Evolutionary conservation across 495 filamentous ascomycete genomes (phyloP), one percentile per base, ranked within the genome.

Genomic region (Penicillium paradoxum): DNA sequence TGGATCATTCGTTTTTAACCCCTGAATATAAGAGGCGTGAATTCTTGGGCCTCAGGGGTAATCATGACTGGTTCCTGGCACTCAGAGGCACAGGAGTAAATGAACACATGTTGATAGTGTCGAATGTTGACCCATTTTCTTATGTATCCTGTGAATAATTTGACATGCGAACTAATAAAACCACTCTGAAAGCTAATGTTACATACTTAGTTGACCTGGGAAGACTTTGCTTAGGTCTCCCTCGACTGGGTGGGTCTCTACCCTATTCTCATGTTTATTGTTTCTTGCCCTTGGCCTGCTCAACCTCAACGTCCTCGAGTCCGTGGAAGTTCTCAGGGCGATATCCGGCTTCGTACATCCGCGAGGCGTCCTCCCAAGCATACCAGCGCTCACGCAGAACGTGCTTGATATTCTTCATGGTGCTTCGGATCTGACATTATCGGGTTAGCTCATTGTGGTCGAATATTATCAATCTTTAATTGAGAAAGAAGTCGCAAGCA

Each of bases 311-410:
- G 32, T 60, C 39, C 22, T 46, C 54, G 14, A 45, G 46, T 4
- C 46, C 46, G 14, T 38, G 14, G n/a, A 51, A 51, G 49, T 43
- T 58, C 49, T 70, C 60, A 17, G 73, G 73, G 19, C 69, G 72
- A 41, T 69, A 70, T 44, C 72, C 90, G 8, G 73, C 70, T 65
- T 80, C 71, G 7, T 88, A 91, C 53, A 91, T 65, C 58, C 79
- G 75, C 53, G 81, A 73, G 21, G 93, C 93, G 58, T 92, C 89
- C 59, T 91, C 82, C 88, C 89, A 97, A 33, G 88, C 78, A 72
- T 97, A 93, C 73, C 83, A 91, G 60, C 92, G 78, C 67, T 97
- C 92, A 33, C 87, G 91, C 49, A 97, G 77, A 39, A 82, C 79
- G 63, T 92, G 85, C 73, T 88, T 90, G 66, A 97, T 96, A 36